Percentiles rank a stretch among this genome's conserved stretches.
Evolutionary conservation across 768 basidiomycete species (phyloP).

Genomic region (Tylopilus vinaceipallidus): DNA sequence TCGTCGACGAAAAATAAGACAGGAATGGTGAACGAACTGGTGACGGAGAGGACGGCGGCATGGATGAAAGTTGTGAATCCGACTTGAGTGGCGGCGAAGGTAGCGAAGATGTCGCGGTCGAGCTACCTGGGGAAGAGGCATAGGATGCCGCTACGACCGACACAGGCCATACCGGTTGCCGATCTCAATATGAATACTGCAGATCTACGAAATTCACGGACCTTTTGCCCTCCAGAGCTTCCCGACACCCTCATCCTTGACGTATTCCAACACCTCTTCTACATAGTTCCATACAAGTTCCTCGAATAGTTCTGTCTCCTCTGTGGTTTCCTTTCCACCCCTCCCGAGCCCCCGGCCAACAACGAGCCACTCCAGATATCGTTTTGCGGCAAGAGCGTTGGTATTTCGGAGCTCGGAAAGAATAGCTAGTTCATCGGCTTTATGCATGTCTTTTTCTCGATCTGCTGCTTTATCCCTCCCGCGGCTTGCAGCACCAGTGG

Average conservation of each 20-base stretch:
- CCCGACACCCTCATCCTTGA: constrained; percentile 49
- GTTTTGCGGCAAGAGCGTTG: constrained; percentile 48
- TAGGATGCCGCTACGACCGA: constrained; percentile 50
- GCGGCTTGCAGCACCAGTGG: constrained; percentile 18
- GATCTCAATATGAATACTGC: neutral
- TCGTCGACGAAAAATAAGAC: constrained; percentile 78
- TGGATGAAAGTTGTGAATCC: neutral
- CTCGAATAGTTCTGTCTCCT: constrained; percentile 49
- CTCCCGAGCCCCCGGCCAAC: constrained; percentile 50
- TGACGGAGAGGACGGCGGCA: constrained; percentile 1
- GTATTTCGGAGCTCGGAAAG: constrained; percentile 29
- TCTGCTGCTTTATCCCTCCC: constrained; percentile 24
- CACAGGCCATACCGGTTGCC: no score
- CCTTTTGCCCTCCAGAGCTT: constrained; percentile 76
- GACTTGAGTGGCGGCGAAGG: constrained; percentile 12
- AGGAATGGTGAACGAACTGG: constrained; percentile 34
- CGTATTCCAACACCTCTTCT: constrained; percentile 46
- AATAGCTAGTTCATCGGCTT: constrained; percentile 25
- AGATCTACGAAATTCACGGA: constrained; percentile 20
- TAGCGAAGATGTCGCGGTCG: neutral
- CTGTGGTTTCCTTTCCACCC: constrained; percentile 21
- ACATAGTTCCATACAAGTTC: constrained; percentile 59
- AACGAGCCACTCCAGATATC: constrained; percentile 81
- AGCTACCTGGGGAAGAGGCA: constrained; percentile 33
- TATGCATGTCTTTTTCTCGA: constrained; percentile 20